phyloP scores from a whole-genome alignment of 2,329 filamentous ascomycete genomes.

The Diplocarpon mali region DNA sequence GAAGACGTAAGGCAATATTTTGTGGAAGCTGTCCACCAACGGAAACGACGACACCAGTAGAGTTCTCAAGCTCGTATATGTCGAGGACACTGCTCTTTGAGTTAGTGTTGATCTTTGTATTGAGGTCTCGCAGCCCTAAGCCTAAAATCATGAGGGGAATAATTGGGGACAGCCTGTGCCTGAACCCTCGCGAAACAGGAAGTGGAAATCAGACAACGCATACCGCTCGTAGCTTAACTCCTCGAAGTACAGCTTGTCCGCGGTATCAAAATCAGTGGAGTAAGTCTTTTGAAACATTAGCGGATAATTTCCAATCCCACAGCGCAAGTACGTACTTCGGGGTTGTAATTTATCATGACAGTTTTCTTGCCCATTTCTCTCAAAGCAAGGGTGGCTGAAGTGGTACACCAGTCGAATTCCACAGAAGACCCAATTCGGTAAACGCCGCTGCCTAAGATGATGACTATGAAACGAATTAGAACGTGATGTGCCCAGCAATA shows the following conservation, averaged over 20 bases:
- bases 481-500: not conserved
- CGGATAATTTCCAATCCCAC: conserved; percentile 6
- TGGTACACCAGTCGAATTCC: conserved; percentile 97
- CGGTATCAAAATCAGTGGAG: conserved; percentile 75
- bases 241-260: conserved; percentile 92
- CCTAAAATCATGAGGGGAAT: too few species aligned
- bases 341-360: conserved; percentile 78
- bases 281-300: conserved; percentile 50
- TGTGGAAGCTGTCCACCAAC: conserved; percentile 94
- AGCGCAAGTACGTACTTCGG: not conserved
- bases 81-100: conserved; percentile 60
- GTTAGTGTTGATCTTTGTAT: not conserved
- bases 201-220: not conserved
- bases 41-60: conserved; percentile 83
- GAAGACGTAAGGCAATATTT: conserved; percentile 90
- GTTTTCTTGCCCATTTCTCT: conserved; percentile 90
- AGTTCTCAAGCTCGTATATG: conserved; percentile 86
- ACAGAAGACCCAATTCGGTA: conserved; percentile 97
- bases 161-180: too few species aligned
- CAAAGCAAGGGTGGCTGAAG: conserved; percentile 76
- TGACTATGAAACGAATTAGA: conserved; percentile 11
- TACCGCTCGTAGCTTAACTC: conserved; percentile 75
- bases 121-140: too few species aligned
- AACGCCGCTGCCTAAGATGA: conserved; percentile 88
- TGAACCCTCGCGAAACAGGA: not conserved